These are phyloP conservation scores for Penicillium sp. DNA, from an alignment of 2,329 filamentous ascomycete species.

Conservation along the genomic window DNA sequence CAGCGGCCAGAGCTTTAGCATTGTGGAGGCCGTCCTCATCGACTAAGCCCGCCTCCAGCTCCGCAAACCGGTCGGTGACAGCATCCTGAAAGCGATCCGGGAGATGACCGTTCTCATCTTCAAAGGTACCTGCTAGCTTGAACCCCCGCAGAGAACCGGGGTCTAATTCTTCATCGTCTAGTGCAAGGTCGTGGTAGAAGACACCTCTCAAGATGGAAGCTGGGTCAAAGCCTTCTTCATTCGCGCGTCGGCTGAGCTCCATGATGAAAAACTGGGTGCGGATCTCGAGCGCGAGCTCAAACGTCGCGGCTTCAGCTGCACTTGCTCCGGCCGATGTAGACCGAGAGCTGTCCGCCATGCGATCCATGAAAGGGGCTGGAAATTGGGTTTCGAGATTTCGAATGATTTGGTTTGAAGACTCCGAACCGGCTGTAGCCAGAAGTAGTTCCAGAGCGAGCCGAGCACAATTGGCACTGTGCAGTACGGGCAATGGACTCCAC, in stretches of 20 bases:
- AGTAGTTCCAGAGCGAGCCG: conserved; percentile 42
- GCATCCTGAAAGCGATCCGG: conserved; percentile 34
- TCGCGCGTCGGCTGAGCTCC: conserved; percentile 36
- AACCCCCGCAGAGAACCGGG: conserved; percentile 26
- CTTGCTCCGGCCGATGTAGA: conserved; percentile 37
- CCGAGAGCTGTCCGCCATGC: conserved; percentile 20
- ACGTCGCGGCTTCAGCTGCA: conserved; percentile 41
- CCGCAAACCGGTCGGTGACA: conserved; percentile 39
- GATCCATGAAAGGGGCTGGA: conserved; percentile 36
- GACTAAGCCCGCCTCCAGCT: conserved; percentile 42
- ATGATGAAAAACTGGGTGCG: conserved; percentile 55
- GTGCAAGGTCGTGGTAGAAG: conserved; percentile 37
- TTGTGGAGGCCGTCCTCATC: conserved; percentile 41
- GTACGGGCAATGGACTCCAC: conserved; percentile 38
- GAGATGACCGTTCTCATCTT: conserved; percentile 39
- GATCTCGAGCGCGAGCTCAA: conserved; percentile 52
- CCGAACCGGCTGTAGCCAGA: conserved; percentile 26
- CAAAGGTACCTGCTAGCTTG: conserved; percentile 30
- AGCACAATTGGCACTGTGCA: conserved; percentile 47
- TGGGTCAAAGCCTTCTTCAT: conserved; percentile 39
- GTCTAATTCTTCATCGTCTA: conserved; percentile 17
- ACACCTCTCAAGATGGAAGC: conserved; percentile 38
- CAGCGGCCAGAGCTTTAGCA: conserved; percentile 43
- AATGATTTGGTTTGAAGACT: conserved; percentile 22
- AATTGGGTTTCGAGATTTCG: conserved; percentile 35